These are phyloP conservation scores for Lachnellula willkommii DNA, from an alignment of 2,329 filamentous ascomycete species.

Conservation along the genomic window DNA sequence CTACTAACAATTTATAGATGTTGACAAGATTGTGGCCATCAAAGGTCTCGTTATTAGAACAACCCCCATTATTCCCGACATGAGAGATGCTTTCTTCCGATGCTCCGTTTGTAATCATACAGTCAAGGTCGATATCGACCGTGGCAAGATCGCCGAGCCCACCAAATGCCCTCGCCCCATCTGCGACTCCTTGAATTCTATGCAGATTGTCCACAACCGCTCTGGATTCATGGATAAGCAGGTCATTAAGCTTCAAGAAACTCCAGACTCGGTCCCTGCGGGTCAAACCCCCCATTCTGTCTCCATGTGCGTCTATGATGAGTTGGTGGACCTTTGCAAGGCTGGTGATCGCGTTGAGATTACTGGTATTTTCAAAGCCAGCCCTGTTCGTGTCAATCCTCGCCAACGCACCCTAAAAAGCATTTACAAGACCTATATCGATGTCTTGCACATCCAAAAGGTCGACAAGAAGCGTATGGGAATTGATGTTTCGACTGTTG, in stretches of 20 bases:
- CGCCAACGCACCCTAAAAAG: slow-evolving; percentile 89
- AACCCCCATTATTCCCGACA: slow-evolving; percentile 94
- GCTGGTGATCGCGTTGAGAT: slow-evolving; percentile 94
- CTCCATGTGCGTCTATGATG: slow-evolving; percentile 92
- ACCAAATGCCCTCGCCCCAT: slow-evolving; percentile 79
- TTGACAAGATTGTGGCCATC: slow-evolving; percentile 91
- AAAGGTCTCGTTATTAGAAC: slow-evolving; percentile 95
- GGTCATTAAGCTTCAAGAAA: slow-evolving; percentile 97
- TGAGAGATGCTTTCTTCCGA: slow-evolving; percentile 98
- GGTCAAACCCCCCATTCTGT: slow-evolving; percentile 97
- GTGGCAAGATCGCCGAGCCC: slow-evolving; percentile 92
- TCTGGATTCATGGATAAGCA: slow-evolving; percentile 96
- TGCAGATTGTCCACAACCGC: slow-evolving; percentile 97
- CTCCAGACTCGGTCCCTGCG: slow-evolving; percentile 87
- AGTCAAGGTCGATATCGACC: slow-evolving; percentile 83
- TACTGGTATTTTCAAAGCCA: slow-evolving; percentile 94
- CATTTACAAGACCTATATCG: slow-evolving; percentile 96
- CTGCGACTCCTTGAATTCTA: slow-evolving; percentile 84
- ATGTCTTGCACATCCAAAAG: slow-evolving; percentile 93
- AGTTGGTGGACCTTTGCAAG: slow-evolving; percentile 95
- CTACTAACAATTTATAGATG: slow-evolving; percentile 51
- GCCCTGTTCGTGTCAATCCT: slow-evolving; percentile 88
- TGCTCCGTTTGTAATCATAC: slow-evolving; percentile 92
- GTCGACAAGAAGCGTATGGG: slow-evolving; percentile 93
- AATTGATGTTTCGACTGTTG: slow-evolving; percentile 81